Evolutionary conservation across 768 basidiomycete species (phyloP), one percentile per base, ranked within the genome.

Genomic region (Lactifluus subvellereus): DNA sequence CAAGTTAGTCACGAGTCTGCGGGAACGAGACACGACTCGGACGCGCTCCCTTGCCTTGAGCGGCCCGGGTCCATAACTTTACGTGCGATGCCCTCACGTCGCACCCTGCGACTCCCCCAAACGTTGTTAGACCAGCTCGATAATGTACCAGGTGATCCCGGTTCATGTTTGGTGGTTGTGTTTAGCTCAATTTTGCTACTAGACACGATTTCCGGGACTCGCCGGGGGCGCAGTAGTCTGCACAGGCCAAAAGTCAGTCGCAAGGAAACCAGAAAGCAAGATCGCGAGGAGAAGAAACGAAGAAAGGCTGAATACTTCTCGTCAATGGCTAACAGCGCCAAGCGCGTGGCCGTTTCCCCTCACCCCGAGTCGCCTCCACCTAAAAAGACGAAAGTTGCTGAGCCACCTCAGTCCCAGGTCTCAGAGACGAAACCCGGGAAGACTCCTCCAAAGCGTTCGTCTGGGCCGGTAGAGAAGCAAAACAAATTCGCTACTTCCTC

Each of bases 231-330:
- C 45, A 51, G 59, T 33, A 11, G 20, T 48, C 56, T 54, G 35
- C 48, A 37, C 47, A 54, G 37, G 30, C 52, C 43, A 4, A 67
- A 73, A 45, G 50, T 69, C 30, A 79, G 80, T 52, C 79, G 88
- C 60, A 89, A 84, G 71, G 87, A 87, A 53, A 71, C 79, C 14
- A 76, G 89, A 48, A 91, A 86, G 70, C 80, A 84, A 67, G 81
- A 80, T 33, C 79, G 88, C n/a, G 62, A 75, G 1, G 77, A 76
- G 50, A 77, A 77, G 55, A 92, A 89, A 71, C 79, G 82, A 68
- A 80, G 82, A 50, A 89, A 83, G 69, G 85, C 86, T 0, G 76
- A 79, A 43, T 82, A 80, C 69, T 87, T 87, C 72, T 77, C 80
- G 5, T 71, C 72, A 30, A 45, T 61, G 13, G 22, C 37, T 52